These are phyloP conservation scores for Xenoacremonium recifei DNA, from an alignment of 2,329 filamentous ascomycete genomes.

Conservation along the genomic window DNA sequence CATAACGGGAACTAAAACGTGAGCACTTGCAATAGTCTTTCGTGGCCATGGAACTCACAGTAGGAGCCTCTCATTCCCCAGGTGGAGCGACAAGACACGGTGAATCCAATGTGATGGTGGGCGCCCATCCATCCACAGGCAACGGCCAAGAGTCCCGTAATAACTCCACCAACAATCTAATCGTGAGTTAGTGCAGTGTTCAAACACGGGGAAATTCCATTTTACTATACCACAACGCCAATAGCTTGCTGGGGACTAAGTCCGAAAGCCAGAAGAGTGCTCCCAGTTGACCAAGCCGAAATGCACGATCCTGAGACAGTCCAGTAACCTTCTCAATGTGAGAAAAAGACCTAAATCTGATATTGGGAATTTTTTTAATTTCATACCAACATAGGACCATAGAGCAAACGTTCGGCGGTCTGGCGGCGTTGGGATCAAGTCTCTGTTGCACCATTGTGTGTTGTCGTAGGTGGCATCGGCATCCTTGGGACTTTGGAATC, in stretches of 20 bases:
- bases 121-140: slow-evolving; percentile 22
- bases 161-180: slow-evolving; percentile 16
- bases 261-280: slow-evolving; percentile 23
- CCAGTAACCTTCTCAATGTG: slow-evolving; percentile 16
- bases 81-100: slow-evolving; percentile 36
- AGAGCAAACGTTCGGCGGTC: slow-evolving; percentile 24
- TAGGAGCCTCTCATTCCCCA: slow-evolving; percentile 50
- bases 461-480: slow-evolving; percentile 28
- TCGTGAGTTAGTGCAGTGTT: no score
- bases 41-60: slow-evolving; percentile 10
- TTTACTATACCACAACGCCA: slow-evolving; percentile 17
- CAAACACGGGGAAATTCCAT: background rate
- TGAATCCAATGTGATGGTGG: slow-evolving; percentile 25
- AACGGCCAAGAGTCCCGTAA: slow-evolving; percentile 19
- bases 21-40: no score
- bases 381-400: slow-evolving; percentile 25
- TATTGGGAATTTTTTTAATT: background rate
- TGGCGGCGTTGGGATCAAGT: slow-evolving; percentile 29
- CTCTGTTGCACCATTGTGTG: slow-evolving; percentile 31
- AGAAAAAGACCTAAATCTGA: background rate
- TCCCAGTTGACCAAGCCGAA: slow-evolving; percentile 25
- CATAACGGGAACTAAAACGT: slow-evolving; percentile 27
- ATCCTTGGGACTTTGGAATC: slow-evolving; percentile 20
- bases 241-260: slow-evolving; percentile 27
- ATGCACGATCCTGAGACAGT: slow-evolving; percentile 22